Evolutionary conservation across 331 rosid genomes (phyloP).

Genomic region (Malus hybrid): DNA sequence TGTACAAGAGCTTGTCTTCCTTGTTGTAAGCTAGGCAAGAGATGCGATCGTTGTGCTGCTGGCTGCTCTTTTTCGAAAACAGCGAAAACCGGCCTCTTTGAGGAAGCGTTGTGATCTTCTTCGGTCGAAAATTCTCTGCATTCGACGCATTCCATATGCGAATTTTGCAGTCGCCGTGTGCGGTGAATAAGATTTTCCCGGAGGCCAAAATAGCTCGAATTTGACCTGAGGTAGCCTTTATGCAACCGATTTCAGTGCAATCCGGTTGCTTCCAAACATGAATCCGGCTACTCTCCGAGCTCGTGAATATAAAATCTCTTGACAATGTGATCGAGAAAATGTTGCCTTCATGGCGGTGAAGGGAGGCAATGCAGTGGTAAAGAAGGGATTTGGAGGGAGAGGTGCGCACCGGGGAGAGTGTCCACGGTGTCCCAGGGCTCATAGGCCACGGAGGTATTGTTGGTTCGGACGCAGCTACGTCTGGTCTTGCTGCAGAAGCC

Average conservation of each 20-base stretch:
- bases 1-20: constrained; percentile 35
- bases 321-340: constrained; percentile 29
- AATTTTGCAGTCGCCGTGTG: constrained; percentile 34
- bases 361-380: constrained; percentile 44
- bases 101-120: constrained; percentile 29
- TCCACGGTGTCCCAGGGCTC: constrained; percentile 42
- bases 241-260: constrained; percentile 32
- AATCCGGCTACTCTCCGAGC: constrained; percentile 33
- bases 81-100: constrained; percentile 14
- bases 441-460: constrained; percentile 13
- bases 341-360: constrained; percentile 42
- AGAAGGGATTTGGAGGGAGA: constrained; percentile 31
- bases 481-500: constrained; percentile 23
- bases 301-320: constrained; percentile 30
- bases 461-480: constrained; percentile 20
- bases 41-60: constrained; percentile 26
- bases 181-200: constrained; percentile 25
- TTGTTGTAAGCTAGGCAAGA: constrained; percentile 42
- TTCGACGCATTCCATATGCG: constrained; percentile 29
- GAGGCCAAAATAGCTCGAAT: constrained; percentile 25
- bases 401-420: constrained; percentile 30
- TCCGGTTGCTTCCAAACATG: constrained; percentile 43
- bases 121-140: constrained; percentile 24
- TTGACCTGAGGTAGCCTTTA: constrained; percentile 29
- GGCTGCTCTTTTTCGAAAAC: constrained; percentile 22